Conservation (phyloP, 257 asterid species). For the Craterostigma plantagineum region DNA sequence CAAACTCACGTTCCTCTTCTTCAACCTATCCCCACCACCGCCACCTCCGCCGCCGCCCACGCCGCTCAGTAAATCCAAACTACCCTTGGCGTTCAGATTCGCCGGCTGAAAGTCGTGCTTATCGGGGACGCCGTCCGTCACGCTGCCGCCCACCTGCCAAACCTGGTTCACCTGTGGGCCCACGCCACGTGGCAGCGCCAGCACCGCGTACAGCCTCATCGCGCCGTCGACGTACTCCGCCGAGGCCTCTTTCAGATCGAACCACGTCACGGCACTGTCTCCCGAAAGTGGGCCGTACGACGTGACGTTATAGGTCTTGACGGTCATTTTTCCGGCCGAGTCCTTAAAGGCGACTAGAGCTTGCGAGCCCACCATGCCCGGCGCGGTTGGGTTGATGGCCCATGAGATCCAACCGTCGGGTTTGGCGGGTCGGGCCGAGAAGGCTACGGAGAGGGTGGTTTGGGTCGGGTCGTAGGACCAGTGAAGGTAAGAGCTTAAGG, state of each 20-base stretch:
- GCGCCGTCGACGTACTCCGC: background rate
- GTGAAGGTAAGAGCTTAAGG: background rate
- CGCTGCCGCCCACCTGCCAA: constrained; percentile 4
- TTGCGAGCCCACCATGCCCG: constrained; percentile 1
- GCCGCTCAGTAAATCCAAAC: constrained; percentile 3
- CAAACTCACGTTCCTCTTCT: constrained; percentile 2
- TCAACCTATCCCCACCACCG: background rate
- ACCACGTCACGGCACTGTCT: background rate
- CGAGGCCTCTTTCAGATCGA: background rate
- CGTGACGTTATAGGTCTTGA: background rate
- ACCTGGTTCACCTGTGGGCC: background rate
- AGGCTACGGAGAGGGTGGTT: background rate
- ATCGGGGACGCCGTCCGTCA: constrained; percentile 2
- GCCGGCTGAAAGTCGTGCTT: constrained; percentile 3
- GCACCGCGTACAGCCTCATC: background rate
- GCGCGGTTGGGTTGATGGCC: constrained; percentile 2
- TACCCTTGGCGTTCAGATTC: constrained; percentile 1
- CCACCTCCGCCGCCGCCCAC: background rate
- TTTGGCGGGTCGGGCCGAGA: background rate
- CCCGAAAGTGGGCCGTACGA: background rate
- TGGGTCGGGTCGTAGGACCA: background rate
- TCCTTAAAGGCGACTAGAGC: background rate
- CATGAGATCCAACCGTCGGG: background rate
- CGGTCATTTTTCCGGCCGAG: background rate
- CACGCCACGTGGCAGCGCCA: constrained; percentile 1